Evolutionary conservation across 2,329 filamentous ascomycete species (phyloP).

Genomic region (Paecilomyces niveus): DNA sequence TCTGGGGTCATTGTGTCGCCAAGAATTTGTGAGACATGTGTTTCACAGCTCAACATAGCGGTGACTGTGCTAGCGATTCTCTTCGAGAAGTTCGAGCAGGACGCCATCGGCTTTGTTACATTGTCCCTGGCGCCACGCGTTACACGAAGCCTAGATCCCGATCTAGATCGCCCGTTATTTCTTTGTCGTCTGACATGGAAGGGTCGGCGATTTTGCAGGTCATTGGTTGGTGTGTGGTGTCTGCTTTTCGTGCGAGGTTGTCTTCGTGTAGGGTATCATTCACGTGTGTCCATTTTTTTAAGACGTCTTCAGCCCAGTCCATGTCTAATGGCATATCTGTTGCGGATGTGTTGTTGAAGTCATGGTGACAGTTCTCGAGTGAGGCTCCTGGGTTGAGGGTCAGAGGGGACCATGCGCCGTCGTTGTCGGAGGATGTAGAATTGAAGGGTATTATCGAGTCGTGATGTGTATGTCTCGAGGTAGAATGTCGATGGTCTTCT

Average conservation of each 20-base stretch:
- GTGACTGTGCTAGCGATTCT: too few species aligned
- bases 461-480: background rate
- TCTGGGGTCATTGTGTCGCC: too few species aligned
- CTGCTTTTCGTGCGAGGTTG: background rate
- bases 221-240: background rate
- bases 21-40: too few species aligned
- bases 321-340: background rate
- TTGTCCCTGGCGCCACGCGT: background rate
- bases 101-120: too few species aligned
- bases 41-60: too few species aligned
- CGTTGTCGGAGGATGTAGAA: background rate
- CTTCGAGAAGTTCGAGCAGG: too few species aligned
- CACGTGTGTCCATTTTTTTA: background rate
- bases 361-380: background rate
- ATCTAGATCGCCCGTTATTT: slow-evolving; percentile 32
- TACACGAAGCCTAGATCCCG: slow-evolving; percentile 25
- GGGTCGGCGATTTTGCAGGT: background rate
- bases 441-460: background rate
- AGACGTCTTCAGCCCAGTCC: background rate
- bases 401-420: background rate
- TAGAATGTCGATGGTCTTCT: background rate
- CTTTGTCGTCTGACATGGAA: slow-evolving; percentile 5
- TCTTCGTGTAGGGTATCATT: background rate
- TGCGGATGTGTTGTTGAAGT: background rate
- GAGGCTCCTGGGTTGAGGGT: background rate